Evolutionary conservation across 2,329 filamentous ascomycete genomes (phyloP), one percentile per base, ranked within the genome.

Genomic region (Penicillium sp.): DNA sequence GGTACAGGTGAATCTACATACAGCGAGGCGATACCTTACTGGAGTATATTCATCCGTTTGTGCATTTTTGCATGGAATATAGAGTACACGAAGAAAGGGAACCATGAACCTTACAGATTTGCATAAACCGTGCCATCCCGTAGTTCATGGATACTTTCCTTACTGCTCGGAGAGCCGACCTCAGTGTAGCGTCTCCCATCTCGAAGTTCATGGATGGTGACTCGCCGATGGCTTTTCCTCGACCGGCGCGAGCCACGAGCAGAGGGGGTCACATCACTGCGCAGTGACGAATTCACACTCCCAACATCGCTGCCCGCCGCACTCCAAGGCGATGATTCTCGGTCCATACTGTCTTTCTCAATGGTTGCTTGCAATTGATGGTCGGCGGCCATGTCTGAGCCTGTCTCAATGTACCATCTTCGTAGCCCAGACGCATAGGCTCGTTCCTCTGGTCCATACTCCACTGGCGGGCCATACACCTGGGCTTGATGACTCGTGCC

Each of bases 111-210:
- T 63, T 46, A 66, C 18, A 58, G 45, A 54, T 67, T 61, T 6
- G 63, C 61, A 53, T 68, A 68, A 11, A 67, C 54, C 3, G 65
- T 68, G 8, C 65, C 65, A 50, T 68, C 65, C 10, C 65, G 53
- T 16, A 68, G 43, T 31, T 68, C 64, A 47, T 68, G 65, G 30
- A 68, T 67, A 41, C 57, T 62, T 23, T 62, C 60, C 27, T 52
- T 61, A 12, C 51, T 54, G 15, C 56, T 55, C 7, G 62, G 57
- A 12, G 64, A 66, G 4, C 64, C 65, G 35, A 62, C 56, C 44
- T 68, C 65, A 0, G 62, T 57, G 41, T 68, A 68, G 25, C 58
- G 57, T 40, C 56, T 59, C n/a, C 65, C 65, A 49, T 67, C 60
- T 40, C 65, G 54, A 27, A 68, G 45, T 45, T 68, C 64, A 45